These are phyloP conservation scores for Candida saitoana DNA, from an alignment of 805 yeast species.

Conservation along the genomic window DNA sequence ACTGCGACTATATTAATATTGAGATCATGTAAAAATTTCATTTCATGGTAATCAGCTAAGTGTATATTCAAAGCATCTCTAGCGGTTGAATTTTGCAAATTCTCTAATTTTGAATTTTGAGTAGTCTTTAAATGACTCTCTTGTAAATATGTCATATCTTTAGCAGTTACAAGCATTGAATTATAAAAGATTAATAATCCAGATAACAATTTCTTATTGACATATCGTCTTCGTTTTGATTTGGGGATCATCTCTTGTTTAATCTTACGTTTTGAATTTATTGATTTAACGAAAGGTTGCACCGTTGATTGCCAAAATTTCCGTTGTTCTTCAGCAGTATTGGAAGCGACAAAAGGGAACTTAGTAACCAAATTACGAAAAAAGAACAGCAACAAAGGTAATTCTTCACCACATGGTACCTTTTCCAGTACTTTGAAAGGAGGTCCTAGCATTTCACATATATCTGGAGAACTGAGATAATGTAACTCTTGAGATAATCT, in stretches of 20 bases:
- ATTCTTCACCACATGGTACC: slow-evolving; percentile 24
- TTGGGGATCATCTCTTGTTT: slow-evolving; percentile 32
- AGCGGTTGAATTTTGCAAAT: slow-evolving; percentile 13
- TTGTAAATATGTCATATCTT: slow-evolving; percentile 49
- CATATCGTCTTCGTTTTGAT: slow-evolving; percentile 55
- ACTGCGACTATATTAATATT: slow-evolving; percentile 71
- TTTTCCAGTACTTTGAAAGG: slow-evolving; percentile 57
- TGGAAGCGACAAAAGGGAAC: slow-evolving; percentile 68
- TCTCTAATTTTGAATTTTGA: slow-evolving; percentile 35
- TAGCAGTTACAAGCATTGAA: slow-evolving; percentile 62
- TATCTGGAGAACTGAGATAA: slow-evolving; percentile 52
- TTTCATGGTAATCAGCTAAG: slow-evolving; percentile 17
- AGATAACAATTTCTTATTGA: slow-evolving; percentile 57
- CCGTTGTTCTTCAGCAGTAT: slow-evolving; percentile 42
- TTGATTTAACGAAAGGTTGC: slow-evolving; percentile 77
- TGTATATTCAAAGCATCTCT: slow-evolving; percentile 2
- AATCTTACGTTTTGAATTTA: slow-evolving; percentile 70
- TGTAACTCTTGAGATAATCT: slow-evolving; percentile 63
- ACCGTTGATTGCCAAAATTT: slow-evolving; percentile 74
- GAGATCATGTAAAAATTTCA: slow-evolving; percentile 50
- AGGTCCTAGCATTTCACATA: slow-evolving; percentile 67
- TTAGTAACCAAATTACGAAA: slow-evolving; percentile 58
- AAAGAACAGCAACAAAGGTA: slow-evolving; percentile 69
- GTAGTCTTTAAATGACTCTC: slow-evolving; percentile 31
- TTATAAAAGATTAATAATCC: slow-evolving; percentile 66